Evolutionary conservation across 2,329 filamentous ascomycete species (phyloP).

Genomic region (Fusarium pseudonygamai): DNA sequence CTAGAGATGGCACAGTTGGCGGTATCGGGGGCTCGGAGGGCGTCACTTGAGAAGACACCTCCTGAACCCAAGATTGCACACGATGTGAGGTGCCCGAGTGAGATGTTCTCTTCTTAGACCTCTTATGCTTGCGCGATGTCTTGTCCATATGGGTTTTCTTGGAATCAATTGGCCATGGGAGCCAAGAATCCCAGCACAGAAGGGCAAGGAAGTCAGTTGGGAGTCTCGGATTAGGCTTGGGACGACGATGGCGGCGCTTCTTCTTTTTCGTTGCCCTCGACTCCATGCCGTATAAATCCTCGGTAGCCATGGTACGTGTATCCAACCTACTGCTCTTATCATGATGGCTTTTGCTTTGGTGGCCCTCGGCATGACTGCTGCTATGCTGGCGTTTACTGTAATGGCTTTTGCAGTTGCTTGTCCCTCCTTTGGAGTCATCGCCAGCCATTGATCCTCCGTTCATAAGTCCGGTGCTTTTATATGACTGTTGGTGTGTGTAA

Average conservation of each 20-base stretch:
- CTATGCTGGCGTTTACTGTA: not conserved
- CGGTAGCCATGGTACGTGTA: not conserved
- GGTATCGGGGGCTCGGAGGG: not conserved
- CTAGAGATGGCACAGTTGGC: not conserved
- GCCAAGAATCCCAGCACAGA: not conserved
- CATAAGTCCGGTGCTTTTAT: not conserved
- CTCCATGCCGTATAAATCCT: not conserved
- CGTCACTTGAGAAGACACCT: not conserved
- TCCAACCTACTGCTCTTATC: not conserved
- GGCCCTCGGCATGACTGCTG: not conserved
- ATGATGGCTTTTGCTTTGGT: not conserved
- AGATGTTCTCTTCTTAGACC: not conserved
- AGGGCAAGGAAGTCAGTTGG: not conserved
- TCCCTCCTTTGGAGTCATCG: not conserved
- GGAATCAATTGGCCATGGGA: not conserved
- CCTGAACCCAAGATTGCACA: not conserved
- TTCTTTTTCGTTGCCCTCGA: not conserved
- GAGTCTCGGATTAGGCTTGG: not conserved
- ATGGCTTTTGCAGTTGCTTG: constrained; percentile 1
- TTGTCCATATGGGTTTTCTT: not conserved
- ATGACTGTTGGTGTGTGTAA: not conserved
- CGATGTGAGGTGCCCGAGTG: not conserved
- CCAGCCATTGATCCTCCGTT: not conserved
- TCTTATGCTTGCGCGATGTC: not conserved
- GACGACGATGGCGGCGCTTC: not conserved